Percentiles rank a stretch among this genome's conserved stretches.
Conservation (phyloP, 805 yeast genomes). For the Metschnikowia noctiluminum region DNA sequence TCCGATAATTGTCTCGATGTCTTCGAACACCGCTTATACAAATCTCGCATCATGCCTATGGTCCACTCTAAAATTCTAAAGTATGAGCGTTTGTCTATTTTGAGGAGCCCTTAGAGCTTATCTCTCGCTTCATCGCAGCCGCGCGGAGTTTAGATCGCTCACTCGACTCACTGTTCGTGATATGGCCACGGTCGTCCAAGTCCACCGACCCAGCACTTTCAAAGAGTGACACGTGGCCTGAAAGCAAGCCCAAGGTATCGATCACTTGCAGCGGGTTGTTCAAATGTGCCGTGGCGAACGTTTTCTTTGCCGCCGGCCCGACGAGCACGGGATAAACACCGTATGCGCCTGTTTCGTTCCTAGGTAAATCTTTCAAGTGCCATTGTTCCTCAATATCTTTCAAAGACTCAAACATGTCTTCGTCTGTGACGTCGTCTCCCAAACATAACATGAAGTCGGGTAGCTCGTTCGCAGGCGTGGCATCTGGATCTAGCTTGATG, state of each 20-base stretch:
- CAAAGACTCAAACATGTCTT: constrained; percentile 89
- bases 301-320: constrained; percentile 85
- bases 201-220: constrained; percentile 76
- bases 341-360: constrained; percentile 48
- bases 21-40: too few relatives aligned
- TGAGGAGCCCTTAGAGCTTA: neutral
- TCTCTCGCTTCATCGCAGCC: constrained; percentile 13
- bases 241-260: constrained; percentile 74
- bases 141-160: constrained; percentile 37
- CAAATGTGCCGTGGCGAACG: constrained; percentile 82
- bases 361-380: constrained; percentile 40
- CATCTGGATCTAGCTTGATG: constrained; percentile 21
- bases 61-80: too few relatives aligned
- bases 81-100: neutral
- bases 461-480: constrained; percentile 40
- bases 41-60: too few relatives aligned
- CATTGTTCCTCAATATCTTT: constrained; percentile 56
- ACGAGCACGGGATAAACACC: constrained; percentile 85
- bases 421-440: constrained; percentile 97
- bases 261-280: constrained; percentile 80
- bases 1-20: too few relatives aligned
- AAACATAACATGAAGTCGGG: constrained; percentile 87
- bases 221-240: constrained; percentile 75
- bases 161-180: constrained; percentile 46
- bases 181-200: constrained; percentile 75